A percentile compares a stretch with the other conserved stretches of the same genome.
Evolutionary conservation across 1,139 yeast species (phyloP).

Genomic region (Meyerozyma sp.): DNA sequence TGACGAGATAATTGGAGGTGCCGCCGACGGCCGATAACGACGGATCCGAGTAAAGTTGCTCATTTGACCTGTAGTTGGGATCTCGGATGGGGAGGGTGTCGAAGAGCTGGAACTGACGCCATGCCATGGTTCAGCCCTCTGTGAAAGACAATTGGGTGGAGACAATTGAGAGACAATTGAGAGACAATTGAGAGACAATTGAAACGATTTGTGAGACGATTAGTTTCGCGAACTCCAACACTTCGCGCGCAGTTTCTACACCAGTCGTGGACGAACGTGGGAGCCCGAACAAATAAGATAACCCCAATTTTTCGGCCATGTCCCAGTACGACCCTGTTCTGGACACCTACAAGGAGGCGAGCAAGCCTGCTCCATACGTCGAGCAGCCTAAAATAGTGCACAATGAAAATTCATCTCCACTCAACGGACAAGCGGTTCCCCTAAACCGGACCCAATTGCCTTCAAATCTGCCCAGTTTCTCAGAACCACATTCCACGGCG

Average conservation of each 20-base stretch:
- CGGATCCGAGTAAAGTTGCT: slow-evolving; percentile 77
- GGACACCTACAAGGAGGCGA: neutral
- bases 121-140: slow-evolving; percentile 22
- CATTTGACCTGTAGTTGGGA: slow-evolving; percentile 61
- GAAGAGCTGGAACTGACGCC: slow-evolving; percentile 89
- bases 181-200: no score
- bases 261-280: neutral
- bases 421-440: no score
- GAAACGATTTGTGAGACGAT: no score
- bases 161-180: no score
- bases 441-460: neutral
- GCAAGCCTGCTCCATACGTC: neutral
- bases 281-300: neutral
- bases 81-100: slow-evolving; percentile 81
- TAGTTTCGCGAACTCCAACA: neutral
- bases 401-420: neutral
- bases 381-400: neutral
- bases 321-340: neutral
- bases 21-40: slow-evolving; percentile 58
- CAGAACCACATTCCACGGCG: neutral
- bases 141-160: no score
- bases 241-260: neutral
- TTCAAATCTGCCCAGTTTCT: neutral
- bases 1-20: slow-evolving; percentile 46
- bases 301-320: neutral